Base-by-base conservation (phyloP, 345 rosid species). In the Cardiospermum halicacabum region DNA sequence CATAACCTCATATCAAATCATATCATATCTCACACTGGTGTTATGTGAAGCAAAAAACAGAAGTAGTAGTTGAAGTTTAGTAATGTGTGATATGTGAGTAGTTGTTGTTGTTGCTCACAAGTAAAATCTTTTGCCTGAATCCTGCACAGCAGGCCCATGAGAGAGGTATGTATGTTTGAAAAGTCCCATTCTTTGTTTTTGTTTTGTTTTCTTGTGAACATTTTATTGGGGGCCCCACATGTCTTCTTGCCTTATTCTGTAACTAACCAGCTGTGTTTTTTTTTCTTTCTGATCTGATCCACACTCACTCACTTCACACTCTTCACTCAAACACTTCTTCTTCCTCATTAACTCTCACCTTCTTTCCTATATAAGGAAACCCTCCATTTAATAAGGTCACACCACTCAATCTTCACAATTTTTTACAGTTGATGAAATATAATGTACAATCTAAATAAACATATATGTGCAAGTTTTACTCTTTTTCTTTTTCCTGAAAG, bases 121-220 rank as follows among this genome's bases (percentile, higher is more conserved):
- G 53, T 64, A 19, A 39, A 39, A 37, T 67, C 39, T 62, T 45
- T 50, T 45, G 13, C 65, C 62, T 27, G 65, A 69, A 45, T 37
- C 53, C 43, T 69, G 62, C 58, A 51, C 43, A 65, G 62, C 58
- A 51, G 58, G 59, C 37, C 54, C 71, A 37, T 53, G 56, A 48
- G 56, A 54, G 37, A 50, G 30, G 48, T 27, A 43, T 53, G 48
- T 27, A 43, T 53, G 68, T 47, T 69, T 56, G 68, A 62, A 71
- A 68, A 64, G 49, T 58, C 15, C 12, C 16, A 16, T 11, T 16
- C 3, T 11, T 25, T 8, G 9, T 48, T 47, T 32, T 48, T 27
- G 7, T 56, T 54, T 32, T 56, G 58, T 39, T 60, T 45, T 68
- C 61, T 12, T 64, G 28, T 45, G 49, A 28, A 57, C 34, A 25